These are phyloP conservation scores for Paraphysoderma sedebokerense DNA, from an alignment of 371 early-diverging fungal genomes.

Conservation along the genomic window DNA sequence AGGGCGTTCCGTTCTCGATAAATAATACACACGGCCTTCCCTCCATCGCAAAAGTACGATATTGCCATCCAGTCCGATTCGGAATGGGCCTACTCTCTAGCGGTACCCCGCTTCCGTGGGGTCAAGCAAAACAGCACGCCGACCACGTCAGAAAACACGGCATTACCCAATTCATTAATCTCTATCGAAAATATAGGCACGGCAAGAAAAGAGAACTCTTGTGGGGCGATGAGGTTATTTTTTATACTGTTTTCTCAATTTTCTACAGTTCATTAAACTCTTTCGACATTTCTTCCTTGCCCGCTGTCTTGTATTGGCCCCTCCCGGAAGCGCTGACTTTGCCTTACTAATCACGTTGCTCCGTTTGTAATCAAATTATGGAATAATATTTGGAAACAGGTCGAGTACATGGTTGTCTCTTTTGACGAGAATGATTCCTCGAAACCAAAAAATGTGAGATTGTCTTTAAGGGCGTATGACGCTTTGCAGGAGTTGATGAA, in stretches of 20 bases:
- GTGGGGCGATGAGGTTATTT: constrained; percentile 91
- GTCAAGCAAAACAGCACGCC: constrained; percentile 66
- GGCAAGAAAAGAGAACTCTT: constrained; percentile 53
- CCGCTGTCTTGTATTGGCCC: too few species aligned
- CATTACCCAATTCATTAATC: constrained; percentile 79
- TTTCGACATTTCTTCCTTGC: neutral
- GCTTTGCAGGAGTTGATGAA: constrained; percentile 53
- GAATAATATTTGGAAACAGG: constrained; percentile 21
- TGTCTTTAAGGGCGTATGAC: constrained; percentile 71
- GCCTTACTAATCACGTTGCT: too few species aligned
- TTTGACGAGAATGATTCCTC: constrained; percentile 52
- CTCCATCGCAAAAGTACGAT: too few species aligned
- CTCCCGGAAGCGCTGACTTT: too few species aligned
- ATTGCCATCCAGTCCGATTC: too few species aligned
- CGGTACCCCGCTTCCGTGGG: constrained; percentile 92
- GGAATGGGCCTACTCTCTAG: constrained; percentile 90
- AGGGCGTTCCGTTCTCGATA: too few species aligned
- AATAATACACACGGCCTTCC: too few species aligned
- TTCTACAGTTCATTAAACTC: too few species aligned
- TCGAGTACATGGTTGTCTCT: constrained; percentile 82
- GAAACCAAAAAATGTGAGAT: constrained; percentile 48
- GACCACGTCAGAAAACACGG: constrained; percentile 83
- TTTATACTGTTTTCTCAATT: neutral
- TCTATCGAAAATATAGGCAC: constrained; percentile 63
- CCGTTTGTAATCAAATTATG: too few species aligned